A percentile compares a stretch with the other conserved stretches of the same genome.
phyloP scores from a whole-genome alignment of 257 asterid species.

The Cinchona pubescens region DNA sequence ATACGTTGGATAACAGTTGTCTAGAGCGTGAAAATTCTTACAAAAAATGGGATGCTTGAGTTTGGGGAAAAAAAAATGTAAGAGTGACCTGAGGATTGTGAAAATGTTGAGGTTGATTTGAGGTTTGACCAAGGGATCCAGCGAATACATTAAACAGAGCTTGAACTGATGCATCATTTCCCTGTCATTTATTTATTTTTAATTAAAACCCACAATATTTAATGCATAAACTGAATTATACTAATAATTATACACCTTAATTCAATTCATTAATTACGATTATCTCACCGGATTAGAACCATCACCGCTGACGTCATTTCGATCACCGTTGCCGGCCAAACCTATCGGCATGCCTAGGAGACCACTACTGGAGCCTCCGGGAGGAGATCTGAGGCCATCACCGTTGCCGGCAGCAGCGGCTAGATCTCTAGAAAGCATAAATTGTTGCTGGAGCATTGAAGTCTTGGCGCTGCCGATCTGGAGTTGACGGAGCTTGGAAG shows the following conservation, averaged over 20 bases:
- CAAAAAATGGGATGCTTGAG: background rate
- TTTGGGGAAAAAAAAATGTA: background rate
- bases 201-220: background rate
- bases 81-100: conserved; percentile 58
- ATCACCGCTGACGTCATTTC: conserved; percentile 34
- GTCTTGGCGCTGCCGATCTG: conserved; percentile 69
- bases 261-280: background rate
- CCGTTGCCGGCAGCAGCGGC: conserved; percentile 37
- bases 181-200: conserved; percentile 35
- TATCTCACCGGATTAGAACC: conserved; percentile 44
- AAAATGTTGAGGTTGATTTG: conserved; percentile 59
- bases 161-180: conserved; percentile 58
- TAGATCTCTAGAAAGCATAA: conserved; percentile 55
- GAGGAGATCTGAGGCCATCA: conserved; percentile 41
- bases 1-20: too few relatives aligned
- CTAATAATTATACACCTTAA: conserved; percentile 10
- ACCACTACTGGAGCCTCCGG: conserved; percentile 24
- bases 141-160: conserved; percentile 68
- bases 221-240: background rate
- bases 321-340: conserved; percentile 37
- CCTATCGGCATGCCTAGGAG: conserved; percentile 44
- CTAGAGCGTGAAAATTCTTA: background rate
- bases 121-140: conserved; percentile 68
- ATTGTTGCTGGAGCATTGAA: conserved; percentile 67
- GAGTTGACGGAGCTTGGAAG: conserved; percentile 58